Base-by-base conservation (phyloP, 805 yeast species). In the Candida lessepsii region DNA sequence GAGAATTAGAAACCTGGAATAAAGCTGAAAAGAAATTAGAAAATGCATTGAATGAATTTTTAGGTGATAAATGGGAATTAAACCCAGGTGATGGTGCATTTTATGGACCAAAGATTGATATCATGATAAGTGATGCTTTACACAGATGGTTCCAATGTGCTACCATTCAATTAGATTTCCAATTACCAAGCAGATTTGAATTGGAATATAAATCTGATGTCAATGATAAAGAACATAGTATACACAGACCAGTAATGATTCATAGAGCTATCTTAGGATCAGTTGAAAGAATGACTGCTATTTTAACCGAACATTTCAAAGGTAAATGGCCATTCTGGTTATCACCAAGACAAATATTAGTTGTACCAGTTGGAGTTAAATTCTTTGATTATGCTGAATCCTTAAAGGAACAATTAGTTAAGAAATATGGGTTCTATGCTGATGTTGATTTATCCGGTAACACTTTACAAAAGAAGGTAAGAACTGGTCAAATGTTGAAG, bases 321-420 rank as follows among this genome's bases (percentile, higher is more conserved):
- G 99, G 99, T 58, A 93, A 89, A 65, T 93, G 99, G 99, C 99
- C 99, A 59, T 87, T 93, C 78, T 93, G 99, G 99, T 76, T 93
- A 61, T 90, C 98, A n/a, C 99, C 99, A 58, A 85, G 99, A 73
- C 99, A 93, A 72, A 78, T 91, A 43, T 74, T 91, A 55, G 95
- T 93, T 56, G 93, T 93, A 21, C 99, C 99, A 53, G 97, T 93
- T 54, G 97, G 96, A 59, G 95, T 86, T 49, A 88, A 86, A 66
- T 91, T 83, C 74, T 81, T 75, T 58, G 96, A 83, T 50, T 93
- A 93, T 60, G 99, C 98, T 30, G 81, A 83, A 64, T 71, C 79
- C 53, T 85, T 93, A 50, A 81, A 82, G 56, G 78, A 84, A 57
- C 64, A 65, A 50, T 71, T 83, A 60, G 65, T 57, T 41, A 82